Conservation (phyloP, 73 alveolate genomes). For the Paramecium tetraurelia region DNA sequence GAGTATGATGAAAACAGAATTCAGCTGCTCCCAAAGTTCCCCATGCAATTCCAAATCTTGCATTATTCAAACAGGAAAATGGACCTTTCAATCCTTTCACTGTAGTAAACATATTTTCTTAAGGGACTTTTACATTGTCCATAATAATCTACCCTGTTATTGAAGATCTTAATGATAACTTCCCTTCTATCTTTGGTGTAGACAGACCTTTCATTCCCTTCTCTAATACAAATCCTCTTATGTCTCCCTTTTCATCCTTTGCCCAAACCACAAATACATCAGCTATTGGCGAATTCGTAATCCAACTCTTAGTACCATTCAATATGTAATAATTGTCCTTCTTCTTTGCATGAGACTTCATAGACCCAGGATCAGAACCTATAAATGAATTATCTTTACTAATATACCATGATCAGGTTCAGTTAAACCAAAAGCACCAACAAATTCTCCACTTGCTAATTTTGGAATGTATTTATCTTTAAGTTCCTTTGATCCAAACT, state of each 20-base stretch:
- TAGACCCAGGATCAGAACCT: slow-evolving; percentile 84
- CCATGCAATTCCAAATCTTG: slow-evolving; percentile 97
- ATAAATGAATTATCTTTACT: neutral
- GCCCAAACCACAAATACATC: slow-evolving; percentile 94
- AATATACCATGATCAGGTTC: slow-evolving; percentile 88
- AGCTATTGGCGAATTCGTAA: slow-evolving; percentile 94
- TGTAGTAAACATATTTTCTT: slow-evolving; percentile 69
- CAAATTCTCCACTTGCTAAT: slow-evolving; percentile 89
- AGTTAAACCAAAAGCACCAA: slow-evolving; percentile 95
- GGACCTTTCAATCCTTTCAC: slow-evolving; percentile 92
- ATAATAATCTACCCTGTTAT: slow-evolving; percentile 91
- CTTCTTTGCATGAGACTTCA: slow-evolving; percentile 76
- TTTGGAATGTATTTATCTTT: slow-evolving; percentile 83
- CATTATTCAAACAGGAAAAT: slow-evolving; percentile 90
- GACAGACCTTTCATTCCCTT: slow-evolving; percentile 87
- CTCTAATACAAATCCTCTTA: slow-evolving; percentile 86
- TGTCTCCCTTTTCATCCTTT: slow-evolving; percentile 74
- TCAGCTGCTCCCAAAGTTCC: slow-evolving; percentile 97
- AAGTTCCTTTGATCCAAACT: slow-evolving; percentile 70
- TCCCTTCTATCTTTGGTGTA: slow-evolving; percentile 94
- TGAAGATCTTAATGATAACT: slow-evolving; percentile 89
- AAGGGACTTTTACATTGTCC: slow-evolving; percentile 94
- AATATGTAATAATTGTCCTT: slow-evolving; percentile 82
- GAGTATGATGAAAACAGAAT: slow-evolving; percentile 80
- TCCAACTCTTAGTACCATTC: slow-evolving; percentile 94